Conservation (phyloP, 164 flowering plant species). For the Akebia trifoliata region DNA sequence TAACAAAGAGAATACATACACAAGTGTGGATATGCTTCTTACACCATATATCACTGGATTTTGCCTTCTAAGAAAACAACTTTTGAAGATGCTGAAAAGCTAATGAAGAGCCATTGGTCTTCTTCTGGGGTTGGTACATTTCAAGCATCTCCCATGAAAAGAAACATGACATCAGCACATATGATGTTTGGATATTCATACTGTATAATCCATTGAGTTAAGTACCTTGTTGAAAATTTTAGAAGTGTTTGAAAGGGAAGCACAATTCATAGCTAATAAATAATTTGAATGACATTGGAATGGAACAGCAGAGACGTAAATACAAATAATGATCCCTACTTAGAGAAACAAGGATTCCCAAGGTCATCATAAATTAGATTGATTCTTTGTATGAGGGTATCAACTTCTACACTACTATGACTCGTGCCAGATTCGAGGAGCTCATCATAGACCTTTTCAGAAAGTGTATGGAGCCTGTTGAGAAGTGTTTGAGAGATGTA, state of each 20-base stretch:
- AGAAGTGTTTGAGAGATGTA: no score
- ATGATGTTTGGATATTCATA: not conserved
- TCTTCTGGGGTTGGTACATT: slow-evolving; percentile 33
- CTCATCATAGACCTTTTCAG: no score
- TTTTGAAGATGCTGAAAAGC: slow-evolving; percentile 57
- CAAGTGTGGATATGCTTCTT: slow-evolving; percentile 21
- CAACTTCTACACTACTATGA: no score
- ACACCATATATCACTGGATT: slow-evolving; percentile 51
- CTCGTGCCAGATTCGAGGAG: no score
- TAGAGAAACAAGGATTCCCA: no score
- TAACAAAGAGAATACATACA: not conserved
- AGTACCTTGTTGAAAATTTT: slow-evolving; percentile 84
- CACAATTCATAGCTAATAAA: slow-evolving; percentile 59
- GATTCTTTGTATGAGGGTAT: no score
- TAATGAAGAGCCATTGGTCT: slow-evolving; percentile 28
- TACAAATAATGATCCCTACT: no score
- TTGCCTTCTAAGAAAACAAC: slow-evolving; percentile 48
- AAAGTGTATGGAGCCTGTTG: no score
- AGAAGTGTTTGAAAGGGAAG: slow-evolving; percentile 53
- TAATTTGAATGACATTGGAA: no score
- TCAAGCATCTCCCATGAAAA: slow-evolving; percentile 47
- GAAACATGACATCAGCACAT: slow-evolving; percentile 7
- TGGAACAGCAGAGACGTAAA: no score
- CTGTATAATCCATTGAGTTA: not conserved
- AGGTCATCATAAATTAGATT: no score